These are phyloP conservation scores for Gossypium longicalyx DNA, from an alignment of 345 rosid species.

Conservation along the genomic window DNA sequence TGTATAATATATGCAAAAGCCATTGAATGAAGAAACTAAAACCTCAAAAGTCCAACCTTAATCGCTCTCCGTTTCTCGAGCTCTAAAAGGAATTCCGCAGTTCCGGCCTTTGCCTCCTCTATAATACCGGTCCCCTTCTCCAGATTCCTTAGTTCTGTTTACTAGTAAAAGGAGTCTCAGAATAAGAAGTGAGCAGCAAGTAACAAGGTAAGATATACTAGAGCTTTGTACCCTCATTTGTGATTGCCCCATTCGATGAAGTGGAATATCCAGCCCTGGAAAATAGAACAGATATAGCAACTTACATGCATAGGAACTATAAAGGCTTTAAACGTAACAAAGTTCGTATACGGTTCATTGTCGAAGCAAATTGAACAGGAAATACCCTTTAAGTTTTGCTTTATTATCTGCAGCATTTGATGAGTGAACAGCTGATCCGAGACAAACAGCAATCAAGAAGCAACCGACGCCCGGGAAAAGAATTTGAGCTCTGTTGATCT, in stretches of 20 bases:
- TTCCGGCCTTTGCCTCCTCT: constrained; percentile 31
- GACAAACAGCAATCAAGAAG: constrained; percentile 74
- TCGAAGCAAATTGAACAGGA: constrained; percentile 4
- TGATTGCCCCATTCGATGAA: constrained; percentile 9
- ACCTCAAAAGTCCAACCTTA: constrained; percentile 41
- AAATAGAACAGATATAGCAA: background rate
- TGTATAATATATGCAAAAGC: background rate
- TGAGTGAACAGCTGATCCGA: constrained; percentile 68
- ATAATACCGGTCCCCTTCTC: constrained; percentile 23
- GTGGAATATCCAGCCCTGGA: constrained; percentile 26
- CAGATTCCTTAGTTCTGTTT: constrained; percentile 23
- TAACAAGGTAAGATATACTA: background rate
- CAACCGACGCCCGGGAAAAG: constrained; percentile 82
- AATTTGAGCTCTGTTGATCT: constrained; percentile 57
- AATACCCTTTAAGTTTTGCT: constrained; percentile 49
- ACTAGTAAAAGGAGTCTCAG: background rate
- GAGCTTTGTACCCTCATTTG: constrained; percentile 24
- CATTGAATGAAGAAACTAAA: constrained; percentile 14
- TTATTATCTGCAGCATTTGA: constrained; percentile 73
- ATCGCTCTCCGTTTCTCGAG: constrained; percentile 69
- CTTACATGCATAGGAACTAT: background rate
- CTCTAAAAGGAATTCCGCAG: constrained; percentile 51
- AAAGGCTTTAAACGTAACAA: background rate
- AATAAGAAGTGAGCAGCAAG: background rate
- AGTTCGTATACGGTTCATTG: background rate